Evolutionary conservation across 163 green algal species (phyloP).

Genomic region (Scenedesmus sp.): DNA sequence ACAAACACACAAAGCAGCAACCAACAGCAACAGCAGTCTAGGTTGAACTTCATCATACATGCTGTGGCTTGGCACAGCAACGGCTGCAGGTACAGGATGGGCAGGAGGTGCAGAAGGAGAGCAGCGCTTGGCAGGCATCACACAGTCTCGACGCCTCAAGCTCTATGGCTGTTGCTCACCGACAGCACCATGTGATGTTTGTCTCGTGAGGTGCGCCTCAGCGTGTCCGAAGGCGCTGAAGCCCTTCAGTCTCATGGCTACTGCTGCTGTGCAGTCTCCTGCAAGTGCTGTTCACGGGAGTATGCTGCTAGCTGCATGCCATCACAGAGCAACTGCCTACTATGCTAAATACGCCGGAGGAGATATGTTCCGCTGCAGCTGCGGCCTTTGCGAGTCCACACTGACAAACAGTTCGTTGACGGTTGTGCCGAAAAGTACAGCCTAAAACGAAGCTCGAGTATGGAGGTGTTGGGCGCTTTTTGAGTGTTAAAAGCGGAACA

Average conservation of each 20-base stretch:
- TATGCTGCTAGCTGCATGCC: not conserved
- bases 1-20: not conserved
- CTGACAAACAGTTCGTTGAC: not conserved
- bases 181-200: conserved; percentile 46
- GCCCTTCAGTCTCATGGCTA: not conserved
- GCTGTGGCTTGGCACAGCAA: not conserved
- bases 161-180: not conserved
- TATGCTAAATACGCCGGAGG: not conserved
- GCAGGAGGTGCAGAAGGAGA: not conserved
- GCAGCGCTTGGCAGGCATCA: not conserved
- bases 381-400: not conserved
- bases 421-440: not conserved
- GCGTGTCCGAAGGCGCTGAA: conserved; percentile 47
- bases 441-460: not conserved
- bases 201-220: conserved; percentile 39
- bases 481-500: not conserved
- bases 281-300: not conserved
- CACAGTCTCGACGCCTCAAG: not conserved
- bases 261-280: not conserved
- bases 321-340: not conserved
- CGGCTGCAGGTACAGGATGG: not conserved
- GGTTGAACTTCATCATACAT: not conserved
- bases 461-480: too few species aligned
- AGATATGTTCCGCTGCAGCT: not conserved
- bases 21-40: not conserved